Evolutionary conservation across 2,329 filamentous ascomycete species (phyloP), one percentile per base, ranked within the genome.

Genomic region (Alternaria incomplexa): DNA sequence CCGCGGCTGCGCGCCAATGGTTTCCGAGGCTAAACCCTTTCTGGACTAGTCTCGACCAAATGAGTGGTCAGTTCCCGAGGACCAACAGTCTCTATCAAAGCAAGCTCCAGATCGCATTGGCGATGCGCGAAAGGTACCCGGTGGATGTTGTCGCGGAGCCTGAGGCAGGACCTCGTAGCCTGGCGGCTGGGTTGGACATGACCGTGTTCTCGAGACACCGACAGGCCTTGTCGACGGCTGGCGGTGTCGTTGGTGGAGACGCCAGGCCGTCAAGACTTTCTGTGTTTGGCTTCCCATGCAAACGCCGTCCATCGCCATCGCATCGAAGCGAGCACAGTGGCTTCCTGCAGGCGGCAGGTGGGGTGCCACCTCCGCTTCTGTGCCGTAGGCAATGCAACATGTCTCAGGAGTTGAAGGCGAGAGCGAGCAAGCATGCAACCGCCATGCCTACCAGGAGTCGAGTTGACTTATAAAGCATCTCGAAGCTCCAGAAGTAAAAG

Each of bases 391-490:
- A 66, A 71, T 71, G 68, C 70, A 57, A 57, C 17, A 25, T 57
- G 71, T 73, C 67, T 70, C 70, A 70, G 67, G 58, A 57, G 52
- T 23, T 51, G 55, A 50, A 63, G 45, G 36, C 36, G 36, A 17
- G 28, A 52, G 62, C 7, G 40, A 40, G 45, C 50, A 62, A 63
- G 58, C 40, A 58, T 52, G 23, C 36, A 62, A 56, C 61, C 56
- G 57, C 57, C 26, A 9, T 26, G 36, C 23, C 26, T 28, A 55
- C 32, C 12, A 43, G 61, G 64, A 45, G 47, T 32, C 57, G 17
- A 56, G 55, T 36, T 62, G 59, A 62, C 59, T 64, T 75, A 76
- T 77, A 77, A 75, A 74, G 66, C 58, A 64, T 65, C 58, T 58
- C 58, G 45, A 40, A 54, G 63, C 66, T 68, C 68, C 71, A 67